Evolutionary conservation across 2,329 filamentous ascomycete genomes (phyloP).

Genomic region (Apiospora rasikravindrae): DNA sequence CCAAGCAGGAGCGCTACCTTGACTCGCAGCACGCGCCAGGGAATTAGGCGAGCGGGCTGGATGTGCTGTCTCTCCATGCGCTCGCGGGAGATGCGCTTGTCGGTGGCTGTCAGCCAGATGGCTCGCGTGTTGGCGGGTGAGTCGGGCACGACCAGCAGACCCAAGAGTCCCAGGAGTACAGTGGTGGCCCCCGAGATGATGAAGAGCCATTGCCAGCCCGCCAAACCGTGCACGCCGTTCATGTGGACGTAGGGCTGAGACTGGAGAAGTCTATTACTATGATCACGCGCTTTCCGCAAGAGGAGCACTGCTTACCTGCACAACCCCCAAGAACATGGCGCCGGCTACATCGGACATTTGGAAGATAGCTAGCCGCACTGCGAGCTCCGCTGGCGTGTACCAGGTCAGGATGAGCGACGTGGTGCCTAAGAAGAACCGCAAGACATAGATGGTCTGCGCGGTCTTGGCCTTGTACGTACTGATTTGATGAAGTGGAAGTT

Average conservation of each 20-base stretch:
- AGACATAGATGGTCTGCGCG: slow-evolving; percentile 34
- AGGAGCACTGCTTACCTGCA: slow-evolving; percentile 39
- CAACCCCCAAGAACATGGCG: slow-evolving; percentile 49
- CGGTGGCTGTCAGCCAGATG: slow-evolving; percentile 27
- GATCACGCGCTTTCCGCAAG: slow-evolving; percentile 42
- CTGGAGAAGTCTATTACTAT: not conserved
- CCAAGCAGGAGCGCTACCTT: slow-evolving; percentile 27
- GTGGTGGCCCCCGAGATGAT: slow-evolving; percentile 51
- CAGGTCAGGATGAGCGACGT: slow-evolving; percentile 52
- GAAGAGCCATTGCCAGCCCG: slow-evolving; percentile 54
- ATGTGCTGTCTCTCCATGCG: slow-evolving; percentile 27
- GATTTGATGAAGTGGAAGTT: too few species aligned
- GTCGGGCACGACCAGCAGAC: slow-evolving; percentile 45
- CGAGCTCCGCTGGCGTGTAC: slow-evolving; percentile 51
- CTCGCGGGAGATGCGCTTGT: slow-evolving; percentile 25
- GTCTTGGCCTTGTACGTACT: slow-evolving; percentile 4
- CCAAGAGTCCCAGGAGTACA: slow-evolving; percentile 45
- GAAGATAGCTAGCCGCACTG: slow-evolving; percentile 48
- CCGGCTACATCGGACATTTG: slow-evolving; percentile 50
- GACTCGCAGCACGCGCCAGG: slow-evolving; percentile 22
- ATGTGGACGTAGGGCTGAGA: slow-evolving; percentile 33
- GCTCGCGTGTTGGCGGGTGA: slow-evolving; percentile 33
- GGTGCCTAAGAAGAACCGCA: slow-evolving; percentile 44
- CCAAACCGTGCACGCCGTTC: slow-evolving; percentile 45
- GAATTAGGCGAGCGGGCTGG: slow-evolving; percentile 28